Base-by-base conservation (phyloP, 1,284 basidiomycete genomes). In the Takashimella tepidaria region DNA sequence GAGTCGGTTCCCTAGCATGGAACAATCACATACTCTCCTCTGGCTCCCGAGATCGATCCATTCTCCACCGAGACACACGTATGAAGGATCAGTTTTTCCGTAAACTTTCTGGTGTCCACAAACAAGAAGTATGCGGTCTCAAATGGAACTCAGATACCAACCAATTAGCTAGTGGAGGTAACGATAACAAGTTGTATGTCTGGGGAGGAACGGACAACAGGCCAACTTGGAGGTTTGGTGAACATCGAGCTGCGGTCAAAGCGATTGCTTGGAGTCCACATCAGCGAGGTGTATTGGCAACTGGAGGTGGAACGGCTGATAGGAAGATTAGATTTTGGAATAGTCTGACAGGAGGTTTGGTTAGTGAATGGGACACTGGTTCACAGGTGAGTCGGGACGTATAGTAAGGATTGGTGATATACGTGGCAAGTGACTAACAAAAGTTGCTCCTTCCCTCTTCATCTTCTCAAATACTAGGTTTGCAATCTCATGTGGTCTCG, bases 261-360 rank as follows among this genome's bases (percentile, higher is more conserved):
- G 95, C 96, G 2, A 86, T 98, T 19, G 92, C 92, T 1, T 98
- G 96, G 95, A 92, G 90, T 70, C 95, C 95, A 3, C 96, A 98
- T 73, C 83, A 96, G 55, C 80, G 87, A 19, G 92, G 92, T 1
- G 81, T 98, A 1, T 77, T 98, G 21, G 96, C 95, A 1, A 92
- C 89, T 2, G 96, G 96, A n/a, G 95, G 96, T 23, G 96, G 95
- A 12, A 98, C 96, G 10, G 92, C 95, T 60, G 91, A 92, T 72
- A 97, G 95, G 78, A 93, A 92, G 70, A 95, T 98, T 53, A 80
- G 93, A 49, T 98, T 97, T 70, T 98, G 95, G 95, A 98, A 98
- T 72, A 90, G 89, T 16, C 78, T 83, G 49, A 92, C 85, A 46
- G 96, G 96, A 37, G 83, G 81, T 16, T 82, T 93, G 81, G 78